Percentiles rank a stretch among this genome's conserved stretches.
These are phyloP conservation scores for Metschnikowia borealis DNA, from an alignment of 805 yeast genomes.

Conservation along the genomic window DNA sequence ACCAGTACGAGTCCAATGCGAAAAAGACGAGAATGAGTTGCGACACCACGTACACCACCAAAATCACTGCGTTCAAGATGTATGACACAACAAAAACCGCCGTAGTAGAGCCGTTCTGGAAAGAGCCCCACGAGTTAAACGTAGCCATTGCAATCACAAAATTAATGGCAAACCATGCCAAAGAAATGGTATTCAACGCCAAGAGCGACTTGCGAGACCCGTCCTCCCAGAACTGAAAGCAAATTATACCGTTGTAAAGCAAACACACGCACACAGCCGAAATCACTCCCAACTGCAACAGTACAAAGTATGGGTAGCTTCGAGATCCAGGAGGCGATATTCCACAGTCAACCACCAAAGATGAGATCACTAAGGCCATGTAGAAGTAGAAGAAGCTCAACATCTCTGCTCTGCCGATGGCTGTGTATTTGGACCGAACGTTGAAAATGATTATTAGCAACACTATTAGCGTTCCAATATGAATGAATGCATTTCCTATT, in stretches of 20 bases:
- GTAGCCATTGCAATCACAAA: slow-evolving; percentile 70
- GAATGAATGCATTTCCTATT: slow-evolving; percentile 81
- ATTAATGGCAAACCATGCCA: slow-evolving; percentile 56
- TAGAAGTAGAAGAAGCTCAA: slow-evolving; percentile 62
- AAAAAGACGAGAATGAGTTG: slow-evolving; percentile 65
- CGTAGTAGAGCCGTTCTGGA: slow-evolving; percentile 52
- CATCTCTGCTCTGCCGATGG: slow-evolving; percentile 90
- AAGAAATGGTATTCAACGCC: slow-evolving; percentile 48
- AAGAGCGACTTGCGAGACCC: slow-evolving; percentile 69
- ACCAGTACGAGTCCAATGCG: slow-evolving; percentile 79
- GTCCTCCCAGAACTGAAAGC: slow-evolving; percentile 93
- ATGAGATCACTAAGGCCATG: slow-evolving; percentile 54
- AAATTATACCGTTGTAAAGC: slow-evolving; percentile 70
- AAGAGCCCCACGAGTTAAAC: slow-evolving; percentile 57
- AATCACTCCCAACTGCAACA: slow-evolving; percentile 71
- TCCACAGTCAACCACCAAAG: slow-evolving; percentile 85
- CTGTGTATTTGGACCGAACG: slow-evolving; percentile 82
- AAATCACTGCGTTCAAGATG: slow-evolving; percentile 63
- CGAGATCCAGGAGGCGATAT: slow-evolving; percentile 82
- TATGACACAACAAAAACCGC: slow-evolving; percentile 69
- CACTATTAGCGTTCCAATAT: slow-evolving; percentile 67
- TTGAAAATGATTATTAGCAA: slow-evolving; percentile 69
- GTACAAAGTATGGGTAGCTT: slow-evolving; percentile 77
- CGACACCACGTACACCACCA: slow-evolving; percentile 59
- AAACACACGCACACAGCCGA: slow-evolving; percentile 70